Conservation (phyloP, 805 yeast species). For the Starmerella apis region DNA sequence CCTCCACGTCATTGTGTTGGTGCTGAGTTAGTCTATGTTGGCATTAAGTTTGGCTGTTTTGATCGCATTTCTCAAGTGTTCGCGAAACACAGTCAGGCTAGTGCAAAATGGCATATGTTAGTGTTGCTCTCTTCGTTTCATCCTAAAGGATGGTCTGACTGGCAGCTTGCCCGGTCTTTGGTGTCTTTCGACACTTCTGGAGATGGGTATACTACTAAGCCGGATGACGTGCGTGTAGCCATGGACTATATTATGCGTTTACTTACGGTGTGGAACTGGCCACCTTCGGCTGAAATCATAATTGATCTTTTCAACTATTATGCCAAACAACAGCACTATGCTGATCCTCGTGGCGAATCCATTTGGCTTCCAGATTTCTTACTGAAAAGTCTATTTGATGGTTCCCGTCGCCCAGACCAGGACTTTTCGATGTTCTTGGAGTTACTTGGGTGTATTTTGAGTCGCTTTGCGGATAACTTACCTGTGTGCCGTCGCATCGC, state of each 20-base stretch:
- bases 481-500: constrained; percentile 13
- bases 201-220: not conserved
- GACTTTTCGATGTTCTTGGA: constrained; percentile 23
- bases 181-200: not conserved
- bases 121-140: constrained; percentile 6
- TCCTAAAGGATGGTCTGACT: constrained; percentile 1
- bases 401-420: constrained; percentile 8
- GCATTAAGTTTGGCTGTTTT: not conserved
- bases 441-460: constrained; percentile 23
- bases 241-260: constrained; percentile 15
- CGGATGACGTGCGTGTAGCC: not conserved
- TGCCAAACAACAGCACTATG: constrained; percentile 21
- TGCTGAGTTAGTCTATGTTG: constrained; percentile 11
- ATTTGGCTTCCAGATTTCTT: constrained; percentile 22
- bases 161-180: constrained; percentile 11
- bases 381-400: constrained; percentile 19
- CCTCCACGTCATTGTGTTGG: constrained; percentile 3
- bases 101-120: constrained; percentile 16
- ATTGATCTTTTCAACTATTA: constrained; percentile 18
- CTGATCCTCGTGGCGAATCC: constrained; percentile 23
- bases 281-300: constrained; percentile 15
- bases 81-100: not conserved
- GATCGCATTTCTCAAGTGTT: constrained; percentile 1
- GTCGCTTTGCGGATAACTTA: not conserved
- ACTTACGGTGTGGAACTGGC: constrained; percentile 23